Evolutionary conservation across 1,284 basidiomycete species (phyloP).

Genomic region (Trichosporon sp.): DNA sequence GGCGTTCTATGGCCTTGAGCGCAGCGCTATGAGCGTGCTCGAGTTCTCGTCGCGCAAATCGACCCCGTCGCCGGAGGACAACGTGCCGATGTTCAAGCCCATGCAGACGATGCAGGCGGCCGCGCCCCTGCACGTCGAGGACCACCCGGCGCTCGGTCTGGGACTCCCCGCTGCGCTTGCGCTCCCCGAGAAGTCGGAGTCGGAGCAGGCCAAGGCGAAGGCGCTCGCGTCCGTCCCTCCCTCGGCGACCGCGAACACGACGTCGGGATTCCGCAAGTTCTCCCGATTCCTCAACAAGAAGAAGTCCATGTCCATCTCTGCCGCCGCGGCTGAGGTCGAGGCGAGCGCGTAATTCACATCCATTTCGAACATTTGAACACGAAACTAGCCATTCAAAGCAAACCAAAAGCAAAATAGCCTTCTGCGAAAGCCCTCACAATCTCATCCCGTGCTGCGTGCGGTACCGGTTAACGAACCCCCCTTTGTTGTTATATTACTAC

Average conservation of each 20-base stretch:
- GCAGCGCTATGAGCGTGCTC: constrained; percentile 36
- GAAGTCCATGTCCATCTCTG: constrained; percentile 10
- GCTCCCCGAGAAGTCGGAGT: not conserved
- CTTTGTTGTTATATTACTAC: constrained; percentile 18
- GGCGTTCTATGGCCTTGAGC: constrained; percentile 36
- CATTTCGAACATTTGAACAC: not conserved
- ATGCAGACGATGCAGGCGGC: constrained; percentile 8
- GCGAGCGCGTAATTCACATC: not conserved
- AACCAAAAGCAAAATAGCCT: not conserved
- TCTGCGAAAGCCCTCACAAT: not conserved
- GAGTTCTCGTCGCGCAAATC: constrained; percentile 30
- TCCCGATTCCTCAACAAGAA: constrained; percentile 15
- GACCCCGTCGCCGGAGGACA: not conserved
- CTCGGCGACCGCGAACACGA: not conserved
- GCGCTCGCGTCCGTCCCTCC: not conserved
- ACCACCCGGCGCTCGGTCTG: not conserved
- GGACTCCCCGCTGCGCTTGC: not conserved
- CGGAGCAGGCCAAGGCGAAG: too few species aligned
- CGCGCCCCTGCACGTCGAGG: not conserved
- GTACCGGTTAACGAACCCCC: not conserved
- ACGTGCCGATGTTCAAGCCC: constrained; percentile 8
- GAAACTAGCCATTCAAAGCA: not conserved
- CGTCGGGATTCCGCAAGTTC: constrained; percentile 13
- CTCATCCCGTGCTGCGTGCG: not conserved
- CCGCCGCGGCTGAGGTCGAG: not conserved